Percentiles rank a stretch among this genome's conserved stretches.
phyloP scores from a whole-genome alignment of 2,329 filamentous ascomycete genomes.

The Plectosphaerella sp. region DNA sequence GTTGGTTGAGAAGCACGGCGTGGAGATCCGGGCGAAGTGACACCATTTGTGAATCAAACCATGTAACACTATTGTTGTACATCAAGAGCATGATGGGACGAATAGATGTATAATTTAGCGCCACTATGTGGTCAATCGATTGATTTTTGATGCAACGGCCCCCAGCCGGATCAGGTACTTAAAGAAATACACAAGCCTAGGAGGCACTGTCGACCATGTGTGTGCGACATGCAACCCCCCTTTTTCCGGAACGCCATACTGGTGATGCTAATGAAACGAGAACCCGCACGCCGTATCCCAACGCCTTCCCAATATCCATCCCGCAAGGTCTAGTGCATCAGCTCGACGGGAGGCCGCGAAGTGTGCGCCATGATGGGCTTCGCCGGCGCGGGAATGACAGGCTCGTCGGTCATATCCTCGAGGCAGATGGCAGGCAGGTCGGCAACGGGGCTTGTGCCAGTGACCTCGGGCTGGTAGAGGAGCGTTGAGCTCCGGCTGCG shows the following conservation, averaged over 20 bases:
- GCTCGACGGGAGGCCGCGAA: constrained; percentile 58
- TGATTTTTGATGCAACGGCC: background rate
- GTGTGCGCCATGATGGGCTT: constrained; percentile 57
- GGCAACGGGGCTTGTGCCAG: constrained; percentile 37
- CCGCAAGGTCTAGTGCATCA: constrained; percentile 38
- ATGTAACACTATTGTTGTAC: background rate
- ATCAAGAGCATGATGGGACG: background rate
- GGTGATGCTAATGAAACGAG: background rate
- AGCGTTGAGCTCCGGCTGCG: constrained; percentile 61
- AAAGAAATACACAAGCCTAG: background rate
- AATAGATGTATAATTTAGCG: background rate
- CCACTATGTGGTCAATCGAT: background rate
- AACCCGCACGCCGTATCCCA: constrained; percentile 2
- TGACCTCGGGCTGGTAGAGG: constrained; percentile 58
- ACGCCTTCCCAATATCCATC: constrained; percentile 7
- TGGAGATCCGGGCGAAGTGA: constrained; percentile 59
- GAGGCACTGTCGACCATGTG: background rate
- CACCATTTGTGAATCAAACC: background rate
- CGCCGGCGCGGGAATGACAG: constrained; percentile 34
- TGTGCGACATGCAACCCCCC: background rate
- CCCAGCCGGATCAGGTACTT: background rate
- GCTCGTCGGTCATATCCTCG: constrained; percentile 61
- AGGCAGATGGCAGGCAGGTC: constrained; percentile 61
- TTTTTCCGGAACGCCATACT: constrained; percentile 5
- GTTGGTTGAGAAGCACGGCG: constrained; percentile 67